A percentile compares a stretch with the other conserved stretches of the same genome.
phyloP scores from a whole-genome alignment of 176 grass and related monocot species.

The Bolboschoenus planiculmis region DNA sequence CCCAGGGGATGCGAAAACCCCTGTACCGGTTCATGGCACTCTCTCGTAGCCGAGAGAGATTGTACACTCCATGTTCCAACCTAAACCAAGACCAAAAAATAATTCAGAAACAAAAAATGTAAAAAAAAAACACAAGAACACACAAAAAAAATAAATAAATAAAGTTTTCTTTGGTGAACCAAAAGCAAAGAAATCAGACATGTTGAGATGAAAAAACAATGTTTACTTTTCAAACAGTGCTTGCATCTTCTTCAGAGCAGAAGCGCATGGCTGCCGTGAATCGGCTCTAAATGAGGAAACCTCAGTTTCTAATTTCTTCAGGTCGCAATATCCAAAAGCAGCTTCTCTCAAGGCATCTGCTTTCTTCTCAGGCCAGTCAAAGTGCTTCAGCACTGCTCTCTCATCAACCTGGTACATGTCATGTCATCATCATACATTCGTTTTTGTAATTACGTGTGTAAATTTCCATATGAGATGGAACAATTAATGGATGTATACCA shows the following conservation, averaged over 20 bases:
- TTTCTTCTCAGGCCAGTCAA: constrained; percentile 95
- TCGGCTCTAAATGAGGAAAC: constrained; percentile 57
- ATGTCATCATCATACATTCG: background rate
- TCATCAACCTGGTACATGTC: constrained; percentile 70
- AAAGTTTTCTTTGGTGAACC: background rate
- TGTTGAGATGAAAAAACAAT: background rate
- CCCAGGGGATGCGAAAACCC: constrained; percentile 76
- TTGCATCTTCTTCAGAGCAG: constrained; percentile 92
- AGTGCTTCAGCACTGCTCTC: constrained; percentile 97
- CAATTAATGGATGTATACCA: constrained; percentile 31
- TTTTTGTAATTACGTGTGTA: background rate
- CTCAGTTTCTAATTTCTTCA: constrained; percentile 64
- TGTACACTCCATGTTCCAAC: constrained; percentile 87
- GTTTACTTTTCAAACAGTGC: constrained; percentile 82
- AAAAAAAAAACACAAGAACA: background rate
- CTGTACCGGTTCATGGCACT: constrained; percentile 54
- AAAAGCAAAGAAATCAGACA: background rate
- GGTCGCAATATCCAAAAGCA: constrained; percentile 90
- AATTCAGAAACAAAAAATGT: background rate
- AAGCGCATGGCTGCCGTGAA: constrained; percentile 50
- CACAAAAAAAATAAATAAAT: background rate
- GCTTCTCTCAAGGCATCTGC: constrained; percentile 95
- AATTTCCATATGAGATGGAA: background rate
- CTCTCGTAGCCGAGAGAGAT: constrained; percentile 69
- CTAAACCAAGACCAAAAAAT: constrained; percentile 26